Percentiles rank a stretch among this genome's conserved stretches.
Evolutionary conservation across 768 basidiomycete genomes (phyloP).

Genomic region (Amanita muscaria): DNA sequence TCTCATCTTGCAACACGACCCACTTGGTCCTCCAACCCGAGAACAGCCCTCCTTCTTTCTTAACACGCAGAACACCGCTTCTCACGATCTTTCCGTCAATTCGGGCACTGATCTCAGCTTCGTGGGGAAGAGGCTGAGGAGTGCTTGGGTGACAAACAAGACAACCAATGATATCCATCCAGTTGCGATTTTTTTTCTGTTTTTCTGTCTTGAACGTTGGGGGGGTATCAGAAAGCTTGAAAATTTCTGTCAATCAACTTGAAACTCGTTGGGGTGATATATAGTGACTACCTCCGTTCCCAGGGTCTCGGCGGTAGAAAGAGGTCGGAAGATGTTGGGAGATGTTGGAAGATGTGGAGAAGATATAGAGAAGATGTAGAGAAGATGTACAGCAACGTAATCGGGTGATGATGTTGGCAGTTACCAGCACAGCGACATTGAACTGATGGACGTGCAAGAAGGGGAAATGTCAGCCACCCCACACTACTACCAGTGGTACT

Average conservation of each 20-base stretch:
- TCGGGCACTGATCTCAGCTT: background rate
- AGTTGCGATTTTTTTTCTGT: too few species aligned
- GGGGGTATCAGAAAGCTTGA: constrained; percentile 12
- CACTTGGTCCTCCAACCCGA: constrained; percentile 79
- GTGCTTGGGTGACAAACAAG: background rate
- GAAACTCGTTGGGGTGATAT: too few species aligned
- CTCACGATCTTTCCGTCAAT: constrained; percentile 43
- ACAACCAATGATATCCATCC: background rate
- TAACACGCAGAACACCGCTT: constrained; percentile 71
- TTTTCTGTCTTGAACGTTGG: too few species aligned
- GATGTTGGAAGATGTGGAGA: too few species aligned
- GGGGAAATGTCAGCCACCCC: too few species aligned
- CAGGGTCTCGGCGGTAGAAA: too few species aligned
- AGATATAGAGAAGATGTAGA: too few species aligned
- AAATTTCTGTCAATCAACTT: background rate
- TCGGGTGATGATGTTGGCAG: constrained; percentile 19
- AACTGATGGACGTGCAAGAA: constrained; percentile 28
- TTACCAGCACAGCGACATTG: constrained; percentile 49
- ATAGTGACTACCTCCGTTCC: too few species aligned
- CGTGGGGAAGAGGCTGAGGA: too few species aligned
- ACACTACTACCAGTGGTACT: too few species aligned
- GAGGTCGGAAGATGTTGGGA: too few species aligned
- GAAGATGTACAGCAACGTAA: too few species aligned
- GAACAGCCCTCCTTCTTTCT: constrained; percentile 89
- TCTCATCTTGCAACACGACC: constrained; percentile 75